Percentiles rank a stretch among this genome's conserved stretches.
Conservation (phyloP, 2,329 filamentous ascomycete species). For the Cytospora schulzeri region DNA sequence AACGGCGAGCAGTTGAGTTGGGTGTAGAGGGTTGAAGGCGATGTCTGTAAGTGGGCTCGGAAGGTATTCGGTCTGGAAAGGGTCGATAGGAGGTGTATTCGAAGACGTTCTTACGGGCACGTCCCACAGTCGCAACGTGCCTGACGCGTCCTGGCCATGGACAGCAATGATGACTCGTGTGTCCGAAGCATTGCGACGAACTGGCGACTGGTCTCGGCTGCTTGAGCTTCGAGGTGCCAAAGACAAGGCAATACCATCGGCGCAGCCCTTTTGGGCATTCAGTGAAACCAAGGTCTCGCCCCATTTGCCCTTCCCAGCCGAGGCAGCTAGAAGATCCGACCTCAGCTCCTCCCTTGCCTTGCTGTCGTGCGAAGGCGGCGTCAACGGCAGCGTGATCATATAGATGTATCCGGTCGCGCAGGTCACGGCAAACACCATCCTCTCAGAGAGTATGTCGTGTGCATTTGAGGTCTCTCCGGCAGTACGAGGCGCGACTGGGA, state of each 20-base stretch:
- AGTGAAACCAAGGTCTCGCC: constrained; percentile 60
- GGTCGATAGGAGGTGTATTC: constrained; percentile 40
- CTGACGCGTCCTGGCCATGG: constrained; percentile 61
- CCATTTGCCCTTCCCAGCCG: constrained; percentile 64
- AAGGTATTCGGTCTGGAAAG: constrained; percentile 64
- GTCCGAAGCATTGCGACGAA: constrained; percentile 32
- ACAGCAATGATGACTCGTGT: constrained; percentile 59
- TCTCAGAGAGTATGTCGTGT: constrained; percentile 53
- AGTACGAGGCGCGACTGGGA: constrained; percentile 53
- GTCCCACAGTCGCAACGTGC: constrained; percentile 61
- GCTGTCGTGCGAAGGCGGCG: constrained; percentile 61
- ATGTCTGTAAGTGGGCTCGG: constrained; percentile 56
- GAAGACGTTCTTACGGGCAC: constrained; percentile 50
- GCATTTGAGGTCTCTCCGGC: constrained; percentile 53
- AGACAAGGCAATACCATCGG: constrained; percentile 59
- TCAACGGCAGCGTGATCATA: constrained; percentile 61
- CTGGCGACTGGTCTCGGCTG: constrained; percentile 39
- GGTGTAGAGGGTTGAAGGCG: constrained; percentile 57
- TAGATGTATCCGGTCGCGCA: constrained; percentile 60
- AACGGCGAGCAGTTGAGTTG: constrained; percentile 60
- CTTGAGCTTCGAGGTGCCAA: constrained; percentile 37
- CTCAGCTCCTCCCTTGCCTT: constrained; percentile 58
- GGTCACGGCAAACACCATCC: constrained; percentile 63
- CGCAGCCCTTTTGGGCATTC: constrained; percentile 53
- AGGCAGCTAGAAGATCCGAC: constrained; percentile 52